Evolutionary conservation across 495 filamentous ascomycete genomes (phyloP), one percentile per base, ranked within the genome.

Genomic region (Hypoxylon lenormandii): DNA sequence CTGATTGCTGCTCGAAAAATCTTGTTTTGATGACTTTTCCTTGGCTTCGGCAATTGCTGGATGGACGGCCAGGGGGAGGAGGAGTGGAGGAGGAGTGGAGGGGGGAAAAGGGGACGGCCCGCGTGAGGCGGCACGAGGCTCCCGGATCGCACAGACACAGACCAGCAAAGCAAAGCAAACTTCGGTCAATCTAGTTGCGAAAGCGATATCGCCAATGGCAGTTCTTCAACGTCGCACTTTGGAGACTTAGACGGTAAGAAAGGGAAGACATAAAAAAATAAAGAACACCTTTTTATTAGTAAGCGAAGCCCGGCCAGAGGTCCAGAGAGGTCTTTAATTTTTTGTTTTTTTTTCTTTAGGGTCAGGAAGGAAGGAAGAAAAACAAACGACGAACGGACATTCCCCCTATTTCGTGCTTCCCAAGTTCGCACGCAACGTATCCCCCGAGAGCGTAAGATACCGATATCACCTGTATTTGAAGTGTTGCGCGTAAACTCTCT

Each of bases 1-100:
- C 30, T 37, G 28, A 15, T 65, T 12, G 12, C 10, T 16, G 36
- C 8, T 58, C 1, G 6, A 15, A 65, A 58, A 63, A 49, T 52
- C 46, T 45, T 66, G 47, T 33, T 33, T 26, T 48, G 19, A 3
- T 54, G 55, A 40, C 48, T 48, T 58, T 46, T 19, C 64, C 64
- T 66, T 66, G 56, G 56, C 64, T 48, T 68, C 66, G 66, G 66
- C 66, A 70, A 64, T 64, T 70, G 50, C 51, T 37, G 19, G 52
- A 38, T 52, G 64, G 42, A 16, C 21, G 15, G 42, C 8, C 4
- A 11, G 42, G 64, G 56, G 48, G 6, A 33, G 30, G 5, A n/a
- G n/a, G n/a, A n/a, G n/a, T n/a, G n/a, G n/a, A 11, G 42, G 64
- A 49, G 48, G 6, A 33, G 30, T 3, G n/a, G n/a, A n/a, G n/a